Evolutionary conservation across 2,329 filamentous ascomycete genomes (phyloP).

Genomic region (Ophiostoma pallidulum): DNA sequence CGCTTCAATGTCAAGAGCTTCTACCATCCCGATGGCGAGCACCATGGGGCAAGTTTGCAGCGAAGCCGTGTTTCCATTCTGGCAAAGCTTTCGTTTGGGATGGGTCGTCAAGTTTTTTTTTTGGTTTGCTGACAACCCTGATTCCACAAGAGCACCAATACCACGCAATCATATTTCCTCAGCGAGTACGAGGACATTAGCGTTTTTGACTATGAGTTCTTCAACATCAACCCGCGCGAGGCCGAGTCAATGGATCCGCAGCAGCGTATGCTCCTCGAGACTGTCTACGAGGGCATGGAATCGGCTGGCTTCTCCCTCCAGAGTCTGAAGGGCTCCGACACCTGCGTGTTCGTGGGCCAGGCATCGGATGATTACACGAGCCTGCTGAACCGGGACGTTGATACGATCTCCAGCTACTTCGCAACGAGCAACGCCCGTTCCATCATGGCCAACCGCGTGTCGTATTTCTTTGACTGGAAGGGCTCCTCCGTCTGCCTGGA

Average conservation of each 20-base stretch:
- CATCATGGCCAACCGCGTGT: conserved; percentile 27
- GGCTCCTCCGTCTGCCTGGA: conserved; percentile 29
- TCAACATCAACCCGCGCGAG: conserved; percentile 24
- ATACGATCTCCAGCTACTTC: conserved; percentile 15
- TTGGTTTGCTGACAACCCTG: neutral
- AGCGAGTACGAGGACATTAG: conserved; percentile 21
- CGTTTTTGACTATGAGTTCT: conserved; percentile 29
- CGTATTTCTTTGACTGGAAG: conserved; percentile 27
- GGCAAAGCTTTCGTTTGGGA: too few relatives aligned
- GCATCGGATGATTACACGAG: conserved; percentile 23
- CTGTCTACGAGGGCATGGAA: conserved; percentile 28
- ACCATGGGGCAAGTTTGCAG: conserved; percentile 10
- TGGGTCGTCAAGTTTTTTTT: too few relatives aligned
- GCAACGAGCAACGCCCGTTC: conserved; percentile 21
- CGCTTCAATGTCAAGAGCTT: conserved; percentile 13
- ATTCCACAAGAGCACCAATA: conserved; percentile 3
- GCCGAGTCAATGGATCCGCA: conserved; percentile 27
- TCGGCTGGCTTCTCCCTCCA: conserved; percentile 23
- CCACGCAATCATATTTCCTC: conserved; percentile 23
- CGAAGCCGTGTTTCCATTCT: too few relatives aligned
- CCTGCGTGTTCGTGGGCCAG: conserved; percentile 25
- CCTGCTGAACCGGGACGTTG: conserved; percentile 9
- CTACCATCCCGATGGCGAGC: conserved; percentile 12
- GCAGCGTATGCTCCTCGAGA: conserved; percentile 26
- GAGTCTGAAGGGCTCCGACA: conserved; percentile 20